Conservation (phyloP, 495 filamentous ascomycete genomes). For the Aspergillus steynii region DNA sequence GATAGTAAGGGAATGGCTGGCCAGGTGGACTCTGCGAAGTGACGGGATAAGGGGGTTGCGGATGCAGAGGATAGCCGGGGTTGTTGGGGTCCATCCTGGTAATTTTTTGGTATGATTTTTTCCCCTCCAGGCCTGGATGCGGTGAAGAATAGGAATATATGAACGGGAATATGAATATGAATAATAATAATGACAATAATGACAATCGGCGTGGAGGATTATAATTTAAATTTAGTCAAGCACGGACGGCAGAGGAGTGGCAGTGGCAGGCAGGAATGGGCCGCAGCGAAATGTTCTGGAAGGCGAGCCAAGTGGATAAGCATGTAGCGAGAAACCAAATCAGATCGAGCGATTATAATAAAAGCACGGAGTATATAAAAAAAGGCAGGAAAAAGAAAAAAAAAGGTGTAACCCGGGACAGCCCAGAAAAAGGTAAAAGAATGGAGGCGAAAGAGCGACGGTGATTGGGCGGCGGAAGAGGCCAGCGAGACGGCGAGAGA, state of each 20-base stretch:
- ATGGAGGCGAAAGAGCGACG: background rate
- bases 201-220: background rate
- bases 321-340: background rate
- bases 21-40: constrained; percentile 33
- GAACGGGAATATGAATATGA: background rate
- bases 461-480: background rate
- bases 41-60: constrained; percentile 37
- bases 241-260: background rate
- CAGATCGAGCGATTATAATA: background rate
- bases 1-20: constrained; percentile 44
- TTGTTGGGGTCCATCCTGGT: constrained; percentile 45
- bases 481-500: too few relatives aligned
- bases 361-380: background rate
- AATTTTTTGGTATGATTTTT: constrained; percentile 2
- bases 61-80: constrained; percentile 35
- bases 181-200: background rate
- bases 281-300: background rate
- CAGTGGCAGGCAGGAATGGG: background rate
- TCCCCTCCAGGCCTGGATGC: background rate
- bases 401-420: background rate
- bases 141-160: background rate
- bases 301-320: background rate
- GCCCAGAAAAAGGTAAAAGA: background rate
- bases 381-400: background rate
- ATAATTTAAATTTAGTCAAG: background rate